A percentile compares a stretch with the other conserved stretches of the same genome.
Conservation (phyloP, 2,329 filamentous ascomycete species). For the Pestalotiopsis fici region DNA sequence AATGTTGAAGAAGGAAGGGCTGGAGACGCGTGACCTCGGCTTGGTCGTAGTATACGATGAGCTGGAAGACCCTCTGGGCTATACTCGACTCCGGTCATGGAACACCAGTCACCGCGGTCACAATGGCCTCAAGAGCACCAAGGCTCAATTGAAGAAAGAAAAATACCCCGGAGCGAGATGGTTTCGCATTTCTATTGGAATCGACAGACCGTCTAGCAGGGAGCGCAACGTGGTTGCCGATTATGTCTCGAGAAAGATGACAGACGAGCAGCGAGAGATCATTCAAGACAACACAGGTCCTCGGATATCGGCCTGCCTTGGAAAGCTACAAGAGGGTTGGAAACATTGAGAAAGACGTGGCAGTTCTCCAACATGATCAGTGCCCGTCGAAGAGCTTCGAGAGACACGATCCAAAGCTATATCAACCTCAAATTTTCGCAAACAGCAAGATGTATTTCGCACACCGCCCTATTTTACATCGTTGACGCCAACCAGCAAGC, state of each 20-base stretch:
- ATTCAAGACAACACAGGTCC: slow-evolving; percentile 55
- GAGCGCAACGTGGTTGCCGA: slow-evolving; percentile 67
- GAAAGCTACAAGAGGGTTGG: slow-evolving; percentile 44
- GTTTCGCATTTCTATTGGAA: slow-evolving; percentile 76
- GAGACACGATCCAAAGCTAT: background rate
- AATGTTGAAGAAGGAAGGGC: slow-evolving; percentile 41
- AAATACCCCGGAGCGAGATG: slow-evolving; percentile 43
- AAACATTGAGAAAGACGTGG: background rate
- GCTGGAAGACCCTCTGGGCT: slow-evolving; percentile 71
- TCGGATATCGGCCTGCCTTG: slow-evolving; percentile 51
- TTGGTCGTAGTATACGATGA: slow-evolving; percentile 89
- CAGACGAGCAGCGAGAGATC: slow-evolving; percentile 45
- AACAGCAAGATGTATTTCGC: background rate
- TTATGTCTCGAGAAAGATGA: slow-evolving; percentile 77
- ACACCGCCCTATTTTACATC: background rate
- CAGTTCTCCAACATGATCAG: background rate
- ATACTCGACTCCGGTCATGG: slow-evolving; percentile 65
- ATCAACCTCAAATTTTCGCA: background rate
- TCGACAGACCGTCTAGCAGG: slow-evolving; percentile 76
- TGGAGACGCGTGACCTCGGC: slow-evolving; percentile 33
- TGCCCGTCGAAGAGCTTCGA: background rate
- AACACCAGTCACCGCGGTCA: slow-evolving; percentile 68
- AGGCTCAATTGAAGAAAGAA: slow-evolving; percentile 45
- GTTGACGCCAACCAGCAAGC: background rate
- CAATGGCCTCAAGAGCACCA: slow-evolving; percentile 73